Evolutionary conservation across 2,329 filamentous ascomycete genomes (phyloP), one percentile per base, ranked within the genome.

Genomic region (Plectosphaerella sp.): DNA sequence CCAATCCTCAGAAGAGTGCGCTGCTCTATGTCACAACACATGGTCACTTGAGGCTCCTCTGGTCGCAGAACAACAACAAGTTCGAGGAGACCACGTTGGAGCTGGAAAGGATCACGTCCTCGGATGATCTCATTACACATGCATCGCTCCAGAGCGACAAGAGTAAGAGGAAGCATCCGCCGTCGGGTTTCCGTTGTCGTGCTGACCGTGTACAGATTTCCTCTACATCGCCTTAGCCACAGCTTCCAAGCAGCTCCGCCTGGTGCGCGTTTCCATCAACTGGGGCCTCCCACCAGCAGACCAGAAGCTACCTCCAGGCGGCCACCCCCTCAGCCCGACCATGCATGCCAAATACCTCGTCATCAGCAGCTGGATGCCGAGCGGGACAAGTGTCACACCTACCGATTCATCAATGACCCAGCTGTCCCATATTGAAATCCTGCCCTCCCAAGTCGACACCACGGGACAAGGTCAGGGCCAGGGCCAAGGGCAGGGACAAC

Each of bases 41-140:
- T 59, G 90, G 89, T 8, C 72, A 83, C 47, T 74, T 97, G 51
- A 87, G 86, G 61, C 76, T 97, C 61, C 78, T 92, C 47, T 96
- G 87, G 72, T 82, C 88, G 41, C 89, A 92, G 58, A 84, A 82
- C 43, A 90, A 85, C 65, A 80, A 77, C 52, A 83, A 83, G 59
- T 86, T 90, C 71, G 82, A 86, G 54, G 89, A 95, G 63, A 80
- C 83, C 0, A 81, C 80, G 3, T 73, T 86, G n/a, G 88, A 93
- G 57, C 70, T 96, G 36, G 88, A 92, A 63, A 86, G 84, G 56
- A 78, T 90, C 52, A 78, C 83, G 25, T 84, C 84, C 35, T 84
- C 87, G 0, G 84, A 91, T 57, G 87, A 91, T 57, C 67, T 89
- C n/a, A 78, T 93, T 48, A 91, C 89, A 1, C 91, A 95, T 70